These are phyloP conservation scores for Hypoxylon lienhwacheense DNA, from an alignment of 495 filamentous ascomycete genomes.

Conservation along the genomic window DNA sequence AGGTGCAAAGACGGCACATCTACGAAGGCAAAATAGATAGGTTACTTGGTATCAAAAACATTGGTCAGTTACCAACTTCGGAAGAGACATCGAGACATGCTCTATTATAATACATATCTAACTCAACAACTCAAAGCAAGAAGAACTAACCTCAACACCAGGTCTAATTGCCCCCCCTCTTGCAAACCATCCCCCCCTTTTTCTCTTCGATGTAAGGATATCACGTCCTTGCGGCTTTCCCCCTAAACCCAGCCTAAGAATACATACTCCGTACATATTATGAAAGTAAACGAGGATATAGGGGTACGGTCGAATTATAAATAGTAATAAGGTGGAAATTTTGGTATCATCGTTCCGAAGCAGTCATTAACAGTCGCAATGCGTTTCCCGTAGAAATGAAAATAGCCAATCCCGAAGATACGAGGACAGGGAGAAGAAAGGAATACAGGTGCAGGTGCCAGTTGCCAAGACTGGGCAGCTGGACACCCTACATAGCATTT, in stretches of 20 bases:
- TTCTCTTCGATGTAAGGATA: too few species aligned
- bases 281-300: constrained; percentile 15
- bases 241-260: constrained; percentile 12
- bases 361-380: constrained; percentile 28
- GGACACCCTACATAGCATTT: too few species aligned
- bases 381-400: constrained; percentile 24
- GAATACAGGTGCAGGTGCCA: too few species aligned
- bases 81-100: constrained; percentile 18
- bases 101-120: constrained; percentile 30
- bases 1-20: too few species aligned
- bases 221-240: background rate
- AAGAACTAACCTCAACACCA: constrained; percentile 11
- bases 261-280: constrained; percentile 11
- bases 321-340: constrained; percentile 14
- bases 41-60: too few species aligned
- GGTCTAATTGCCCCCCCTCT: background rate
- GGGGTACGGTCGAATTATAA: constrained; percentile 21
- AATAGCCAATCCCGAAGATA: background rate
- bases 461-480: too few species aligned
- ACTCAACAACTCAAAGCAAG: constrained; percentile 14
- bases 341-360: constrained; percentile 41
- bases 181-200: constrained; percentile 5
- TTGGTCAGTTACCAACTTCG: background rate
- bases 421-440: constrained; percentile 4
- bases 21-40: too few species aligned